Base-by-base conservation (phyloP, 1,284 basidiomycete genomes). In the Coniophora puteana region DNA sequence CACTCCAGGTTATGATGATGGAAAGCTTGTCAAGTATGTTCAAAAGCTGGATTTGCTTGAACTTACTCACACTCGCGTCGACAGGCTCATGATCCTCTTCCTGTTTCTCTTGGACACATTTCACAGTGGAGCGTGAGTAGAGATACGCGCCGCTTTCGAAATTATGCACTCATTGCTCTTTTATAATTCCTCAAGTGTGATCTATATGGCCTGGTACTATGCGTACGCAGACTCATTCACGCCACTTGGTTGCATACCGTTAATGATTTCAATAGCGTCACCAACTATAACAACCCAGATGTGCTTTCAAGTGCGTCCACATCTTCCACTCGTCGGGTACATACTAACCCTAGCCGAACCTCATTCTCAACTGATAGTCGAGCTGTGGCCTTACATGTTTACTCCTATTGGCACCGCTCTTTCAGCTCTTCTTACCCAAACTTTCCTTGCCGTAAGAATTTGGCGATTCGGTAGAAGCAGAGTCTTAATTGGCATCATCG, bases 261-360 rank as follows among this genome's bases (percentile, higher is more conserved):
- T 16, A 6, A 22, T 21, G 41, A 21, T 34, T 17, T 24, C 61
- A 59, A 22, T 13, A 46, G 46, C 4, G 68, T 72, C 7, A 63
- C 63, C 4, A 68, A 69, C 48, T 72, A 62, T 46, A 50, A 48
- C 23, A 68, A 69, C 36, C 66, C 68, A 7, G 56, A 47, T 1
- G 57, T 50, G 38, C 53, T 71, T 12, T 52, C 46, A 22, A 51
- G 69, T 69, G 36, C 13, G 65, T 55, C 6, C n/a, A n/a, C n/a
- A 7, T 34, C 16, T 16, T n/a, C 16, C 12, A 4, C 13, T 39
- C 12, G 12, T 8, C 26, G 33, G 28, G 21, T 23, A 20, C 24
- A 16, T 13, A 23, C 44, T 7, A 39, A n/a, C n/a, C n/a, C n/a
- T n/a, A n/a, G n/a, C n/a, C n/a, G n/a, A n/a, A n/a, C n/a, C n/a